Base-by-base conservation (phyloP, 2,329 filamentous ascomycete species). In the Neonectria magnoliae region DNA sequence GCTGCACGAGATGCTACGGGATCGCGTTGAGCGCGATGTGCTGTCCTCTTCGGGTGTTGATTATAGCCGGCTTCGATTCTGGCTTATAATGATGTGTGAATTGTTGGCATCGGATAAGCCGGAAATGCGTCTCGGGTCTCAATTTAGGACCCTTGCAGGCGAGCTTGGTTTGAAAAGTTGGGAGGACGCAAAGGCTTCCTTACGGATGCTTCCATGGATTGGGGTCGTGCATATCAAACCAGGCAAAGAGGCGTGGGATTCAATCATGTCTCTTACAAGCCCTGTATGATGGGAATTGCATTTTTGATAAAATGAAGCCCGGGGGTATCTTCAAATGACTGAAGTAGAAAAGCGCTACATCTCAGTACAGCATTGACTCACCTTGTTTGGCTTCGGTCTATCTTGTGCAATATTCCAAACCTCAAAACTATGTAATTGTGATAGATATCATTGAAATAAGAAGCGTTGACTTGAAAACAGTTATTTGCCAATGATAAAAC, bases 191-290 rank as follows among this genome's bases (percentile, higher is more conserved):
- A 70, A 27, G 29, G 16, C 27, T 1, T 42, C 10, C 16, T 16
- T 68, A 1, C 57, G 52, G 27, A 42, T 48, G 2, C 68, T 68
- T 33, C 69, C 69, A 2, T 71, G 69, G 69, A 67, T 71, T 45
- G 31, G 27, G 0, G 27, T 66, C 11, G 59, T 71, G 10, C 69
- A 71, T 16, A 67, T 66, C 9, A 22, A 33, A 14, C 45, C 33
- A 14, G 67, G 67, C 2, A 65, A 42, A 36, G 33, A 45, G 14
- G 4, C 71, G 0, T 71, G 69, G 69, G 64, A 66, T 18, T 20
- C n/a, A 14, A 42, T 42, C 20, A 54, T 54, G 33, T 41, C 33
- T 4, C 25, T 25, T 50, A 3, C 7, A 31, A 50, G 16, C 9
- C 8, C 22, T 11, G 8, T 9, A 11, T 27, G 3, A 18, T 29